Percentiles rank a stretch among this genome's conserved stretches.
Conservation (phyloP, 306 rosid genomes). For the Pyrus communis region DNA sequence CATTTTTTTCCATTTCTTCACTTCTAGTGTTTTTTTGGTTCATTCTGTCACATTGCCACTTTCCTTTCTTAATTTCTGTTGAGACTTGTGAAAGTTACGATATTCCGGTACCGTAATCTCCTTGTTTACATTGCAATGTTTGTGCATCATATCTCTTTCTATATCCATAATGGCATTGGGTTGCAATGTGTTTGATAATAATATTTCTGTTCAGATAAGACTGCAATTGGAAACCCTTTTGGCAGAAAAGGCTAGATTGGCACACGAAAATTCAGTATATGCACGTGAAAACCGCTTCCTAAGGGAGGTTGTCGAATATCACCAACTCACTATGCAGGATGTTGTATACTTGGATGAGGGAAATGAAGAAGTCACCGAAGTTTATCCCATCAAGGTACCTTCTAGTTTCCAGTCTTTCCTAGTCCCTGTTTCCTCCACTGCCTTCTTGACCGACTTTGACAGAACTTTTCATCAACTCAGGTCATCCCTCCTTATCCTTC, state of each 20-base stretch:
- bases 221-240: conserved; percentile 91
- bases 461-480: not conserved
- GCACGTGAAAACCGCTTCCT: conserved; percentile 94
- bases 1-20: not conserved
- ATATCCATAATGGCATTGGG: not conserved
- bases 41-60: not conserved
- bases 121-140: not conserved
- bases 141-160: not conserved
- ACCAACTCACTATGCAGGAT: conserved; percentile 97
- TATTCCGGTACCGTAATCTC: not conserved
- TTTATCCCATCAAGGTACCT: conserved; percentile 62
- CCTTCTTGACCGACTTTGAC: not conserved
- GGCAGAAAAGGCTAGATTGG: conserved; percentile 93
- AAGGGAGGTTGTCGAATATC: conserved; percentile 91
- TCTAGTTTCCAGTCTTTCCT: conserved; percentile 20
- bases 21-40: not conserved
- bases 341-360: conserved; percentile 87
- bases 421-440: not conserved
- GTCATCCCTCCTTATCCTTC: conserved; percentile 8
- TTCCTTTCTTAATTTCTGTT: not conserved
- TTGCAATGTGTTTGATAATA: conserved; percentile 5
- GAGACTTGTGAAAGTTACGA: conserved; percentile 5
- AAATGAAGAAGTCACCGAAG: conserved; percentile 85
- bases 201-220: conserved; percentile 53
- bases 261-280: conserved; percentile 78